Base-by-base conservation (phyloP, 148 eudicot genomes). In the Rhododendron henanense region DNA sequence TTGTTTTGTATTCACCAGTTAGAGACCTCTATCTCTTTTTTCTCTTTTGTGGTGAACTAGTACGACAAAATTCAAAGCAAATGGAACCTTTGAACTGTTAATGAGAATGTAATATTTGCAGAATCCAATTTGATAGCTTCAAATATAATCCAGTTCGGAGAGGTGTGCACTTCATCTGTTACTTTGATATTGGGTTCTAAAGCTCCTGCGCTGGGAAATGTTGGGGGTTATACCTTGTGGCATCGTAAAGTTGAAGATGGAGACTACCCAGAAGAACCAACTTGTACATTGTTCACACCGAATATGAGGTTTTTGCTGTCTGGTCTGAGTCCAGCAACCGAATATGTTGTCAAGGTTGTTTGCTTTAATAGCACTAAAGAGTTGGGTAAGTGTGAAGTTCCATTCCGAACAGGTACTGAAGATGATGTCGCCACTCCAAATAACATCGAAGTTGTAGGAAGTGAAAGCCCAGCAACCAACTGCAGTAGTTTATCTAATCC, bases 401-500 rank as follows among this genome's bases (percentile, higher is more conserved):
- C 85, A 53, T 81, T 92, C 59, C 90, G 85, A 53, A 95, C 96
- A 0, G 79, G 74, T 84, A 44, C 83, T 28, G 77, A 50, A 10
- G 83, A 84, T 84, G 88, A 83, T 78, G 84, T 39, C 45, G 82
- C 33, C 57, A 78, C 50, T 55, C 44, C 85, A 80, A 76, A 84
- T 51, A 81, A 78, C 55, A 6, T 77, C 11, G 86, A 82, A 77
- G 83, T 88, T 13, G 94, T 90, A 87, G 90, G 92, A 81, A 92
- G 96, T 86, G 93, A 93, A 83, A 96, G 98, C 77, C 95, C 94
- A 21, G 84, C 85, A 28, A 94, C 94, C 28, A 95, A 95, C 85
- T 94, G 92, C 79, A 96, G 99, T 90, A 92, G 90, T 87, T 95
- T 96, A 55, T 95, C 99, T 45, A 95, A 95, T 88, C 98, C 98